A percentile compares a stretch with the other conserved stretches of the same genome.
These are phyloP conservation scores for Lachancea kluyveri DNA, from an alignment of 805 yeast genomes.

Conservation along the genomic window DNA sequence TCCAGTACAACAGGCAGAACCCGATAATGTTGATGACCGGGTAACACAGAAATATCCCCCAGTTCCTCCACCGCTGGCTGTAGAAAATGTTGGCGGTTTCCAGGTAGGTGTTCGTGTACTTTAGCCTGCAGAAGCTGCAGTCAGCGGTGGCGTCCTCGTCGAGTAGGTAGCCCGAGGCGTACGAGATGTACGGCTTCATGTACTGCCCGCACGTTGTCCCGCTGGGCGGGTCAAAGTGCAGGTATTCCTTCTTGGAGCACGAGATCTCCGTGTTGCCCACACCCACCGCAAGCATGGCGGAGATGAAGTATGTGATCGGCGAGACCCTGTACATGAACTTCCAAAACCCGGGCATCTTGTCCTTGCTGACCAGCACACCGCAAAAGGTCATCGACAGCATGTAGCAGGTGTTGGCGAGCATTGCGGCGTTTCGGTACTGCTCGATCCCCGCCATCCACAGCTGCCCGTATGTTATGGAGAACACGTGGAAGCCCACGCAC, in stretches of 20 bases:
- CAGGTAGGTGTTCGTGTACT: slow-evolving; percentile 50
- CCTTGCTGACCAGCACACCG: slow-evolving; percentile 34
- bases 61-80: slow-evolving; percentile 46
- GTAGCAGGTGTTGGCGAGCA: slow-evolving; percentile 28
- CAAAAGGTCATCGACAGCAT: slow-evolving; percentile 32
- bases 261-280: slow-evolving; percentile 39
- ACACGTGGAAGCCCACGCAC: slow-evolving; percentile 42
- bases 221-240: slow-evolving; percentile 16
- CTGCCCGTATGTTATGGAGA: slow-evolving; percentile 34
- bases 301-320: slow-evolving; percentile 38
- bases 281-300: slow-evolving; percentile 43
- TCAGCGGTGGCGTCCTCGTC: slow-evolving; percentile 33
- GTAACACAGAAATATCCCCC: slow-evolving; percentile 49
- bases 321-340: slow-evolving; percentile 36
- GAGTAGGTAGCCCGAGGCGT: slow-evolving; percentile 19
- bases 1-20: slow-evolving; percentile 44
- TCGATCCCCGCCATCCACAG: slow-evolving; percentile 22
- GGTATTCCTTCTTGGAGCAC: slow-evolving; percentile 32
- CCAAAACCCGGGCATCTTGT: slow-evolving; percentile 39
- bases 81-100: slow-evolving; percentile 24
- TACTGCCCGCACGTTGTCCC: slow-evolving; percentile 23
- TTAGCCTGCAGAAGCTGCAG: slow-evolving; percentile 55
- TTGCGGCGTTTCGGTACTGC: slow-evolving; percentile 11
- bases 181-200: slow-evolving; percentile 14
- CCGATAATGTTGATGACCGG: slow-evolving; percentile 39